phyloP scores from a whole-genome alignment of 768 basidiomycete genomes.

The Mycena rosella region DNA sequence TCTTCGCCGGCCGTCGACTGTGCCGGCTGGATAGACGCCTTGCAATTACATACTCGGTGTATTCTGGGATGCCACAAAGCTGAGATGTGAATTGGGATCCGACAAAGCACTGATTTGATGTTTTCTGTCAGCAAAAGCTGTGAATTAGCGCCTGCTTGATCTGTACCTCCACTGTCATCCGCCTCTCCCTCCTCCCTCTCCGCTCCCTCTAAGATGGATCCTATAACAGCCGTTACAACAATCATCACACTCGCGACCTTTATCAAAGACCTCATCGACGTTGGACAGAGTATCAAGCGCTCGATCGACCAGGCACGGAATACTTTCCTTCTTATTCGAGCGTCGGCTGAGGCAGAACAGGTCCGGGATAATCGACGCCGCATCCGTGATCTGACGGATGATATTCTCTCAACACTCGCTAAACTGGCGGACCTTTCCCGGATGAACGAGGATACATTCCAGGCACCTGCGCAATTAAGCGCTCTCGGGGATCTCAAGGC shows the following conservation, averaged over 20 bases:
- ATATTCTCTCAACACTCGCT: conserved; percentile 10
- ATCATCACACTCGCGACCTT: conserved; percentile 5
- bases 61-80: no score
- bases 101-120: no score
- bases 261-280: conserved; percentile 12
- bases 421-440: conserved; percentile 8
- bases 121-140: no score
- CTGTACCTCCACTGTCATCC: background rate
- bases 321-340: background rate
- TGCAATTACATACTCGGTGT: no score
- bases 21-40: no score
- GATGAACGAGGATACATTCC: background rate
- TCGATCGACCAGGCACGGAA: background rate
- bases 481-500: conserved; percentile 19
- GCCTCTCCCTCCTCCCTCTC: background rate
- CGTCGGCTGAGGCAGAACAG: background rate
- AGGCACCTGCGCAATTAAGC: conserved; percentile 11
- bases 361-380: conserved; percentile 24
- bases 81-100: no score
- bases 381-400: conserved; percentile 15
- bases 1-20: no score
- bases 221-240: background rate
- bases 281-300: background rate
- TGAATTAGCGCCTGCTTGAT: no score
- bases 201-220: background rate